A percentile compares a stretch with the other conserved stretches of the same genome.
Evolutionary conservation across 176 grass and related monocot genomes (phyloP).

Genomic region (Musa itinerans): DNA sequence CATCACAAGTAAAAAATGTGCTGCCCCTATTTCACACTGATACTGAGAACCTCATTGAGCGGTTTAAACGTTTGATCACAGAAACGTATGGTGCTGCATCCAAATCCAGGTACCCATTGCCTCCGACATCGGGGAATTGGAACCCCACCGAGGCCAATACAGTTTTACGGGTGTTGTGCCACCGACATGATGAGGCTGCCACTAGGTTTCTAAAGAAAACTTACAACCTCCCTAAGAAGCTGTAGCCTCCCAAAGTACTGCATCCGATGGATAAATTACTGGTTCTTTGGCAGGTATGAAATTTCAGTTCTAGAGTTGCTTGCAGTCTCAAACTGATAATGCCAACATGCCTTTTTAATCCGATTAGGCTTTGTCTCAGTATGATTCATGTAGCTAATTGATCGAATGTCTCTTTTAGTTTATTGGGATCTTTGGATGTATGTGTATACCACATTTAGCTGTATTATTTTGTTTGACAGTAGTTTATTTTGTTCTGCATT

Average conservation of each 20-base stretch:
- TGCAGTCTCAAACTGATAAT: neutral
- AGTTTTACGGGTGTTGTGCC: constrained; percentile 73
- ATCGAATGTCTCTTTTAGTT: neutral
- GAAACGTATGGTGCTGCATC: constrained; percentile 37
- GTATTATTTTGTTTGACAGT: neutral
- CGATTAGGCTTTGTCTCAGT: too few relatives aligned
- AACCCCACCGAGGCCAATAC: constrained; percentile 79
- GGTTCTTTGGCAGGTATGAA: neutral
- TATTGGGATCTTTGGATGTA: neutral
- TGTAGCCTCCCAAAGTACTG: neutral
- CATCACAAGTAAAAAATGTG: constrained; percentile 83
- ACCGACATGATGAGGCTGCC: constrained; percentile 72
- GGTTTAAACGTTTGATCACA: constrained; percentile 54
- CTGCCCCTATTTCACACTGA: constrained; percentile 65
- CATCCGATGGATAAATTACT: neutral
- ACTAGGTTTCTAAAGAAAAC: constrained; percentile 97
- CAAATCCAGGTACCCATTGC: constrained; percentile 54
- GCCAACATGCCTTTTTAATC: neutral
- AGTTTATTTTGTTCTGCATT: neutral
- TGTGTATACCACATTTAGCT: neutral
- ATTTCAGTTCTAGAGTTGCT: neutral
- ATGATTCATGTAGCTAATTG: neutral
- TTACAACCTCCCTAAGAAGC: constrained; percentile 87
- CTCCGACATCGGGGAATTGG: constrained; percentile 77
- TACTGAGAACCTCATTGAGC: constrained; percentile 63